These are phyloP conservation scores for Cercospora zeina DNA, from an alignment of 2,329 filamentous ascomycete genomes.

Conservation along the genomic window DNA sequence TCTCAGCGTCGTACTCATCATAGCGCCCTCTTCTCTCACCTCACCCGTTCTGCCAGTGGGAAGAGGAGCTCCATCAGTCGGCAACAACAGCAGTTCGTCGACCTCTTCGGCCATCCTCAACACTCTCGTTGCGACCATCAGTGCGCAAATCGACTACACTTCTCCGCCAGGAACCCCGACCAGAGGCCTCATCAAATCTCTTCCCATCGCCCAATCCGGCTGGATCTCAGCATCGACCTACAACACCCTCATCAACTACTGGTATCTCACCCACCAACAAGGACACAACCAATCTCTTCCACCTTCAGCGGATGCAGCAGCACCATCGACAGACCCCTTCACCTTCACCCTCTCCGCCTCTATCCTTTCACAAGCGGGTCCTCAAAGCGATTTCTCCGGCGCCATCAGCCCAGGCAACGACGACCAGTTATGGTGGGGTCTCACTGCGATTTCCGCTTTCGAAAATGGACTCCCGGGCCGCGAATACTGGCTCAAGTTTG, in stretches of 20 bases:
- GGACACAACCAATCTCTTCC: neutral
- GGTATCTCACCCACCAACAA: conserved; percentile 32
- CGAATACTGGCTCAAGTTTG: conserved; percentile 65
- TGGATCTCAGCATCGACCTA: conserved; percentile 66
- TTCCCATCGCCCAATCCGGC: conserved; percentile 49
- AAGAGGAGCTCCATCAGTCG: neutral
- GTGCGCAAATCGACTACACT: neutral
- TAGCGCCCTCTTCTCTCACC: neutral
- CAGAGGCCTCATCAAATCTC: neutral
- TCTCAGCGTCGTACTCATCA: neutral
- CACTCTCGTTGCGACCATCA: neutral
- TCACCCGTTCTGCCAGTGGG: neutral
- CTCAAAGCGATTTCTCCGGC: conserved; percentile 58
- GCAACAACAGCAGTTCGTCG: neutral
- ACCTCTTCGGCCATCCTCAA: neutral
- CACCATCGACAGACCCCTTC: neutral
- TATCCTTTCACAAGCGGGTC: conserved; percentile 62
- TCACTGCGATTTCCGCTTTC: conserved; percentile 75
- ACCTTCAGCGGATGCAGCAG: neutral
- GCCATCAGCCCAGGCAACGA: conserved; percentile 48
- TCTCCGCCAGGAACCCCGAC: neutral
- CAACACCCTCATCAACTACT: conserved; percentile 69
- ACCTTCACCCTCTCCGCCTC: conserved; percentile 59
- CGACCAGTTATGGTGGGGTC: conserved; percentile 73
- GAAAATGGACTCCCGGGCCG: conserved; percentile 62